These are phyloP conservation scores for Endocladia muricata DNA, from an alignment of 31 red algal genomes.

Conservation along the genomic window DNA sequence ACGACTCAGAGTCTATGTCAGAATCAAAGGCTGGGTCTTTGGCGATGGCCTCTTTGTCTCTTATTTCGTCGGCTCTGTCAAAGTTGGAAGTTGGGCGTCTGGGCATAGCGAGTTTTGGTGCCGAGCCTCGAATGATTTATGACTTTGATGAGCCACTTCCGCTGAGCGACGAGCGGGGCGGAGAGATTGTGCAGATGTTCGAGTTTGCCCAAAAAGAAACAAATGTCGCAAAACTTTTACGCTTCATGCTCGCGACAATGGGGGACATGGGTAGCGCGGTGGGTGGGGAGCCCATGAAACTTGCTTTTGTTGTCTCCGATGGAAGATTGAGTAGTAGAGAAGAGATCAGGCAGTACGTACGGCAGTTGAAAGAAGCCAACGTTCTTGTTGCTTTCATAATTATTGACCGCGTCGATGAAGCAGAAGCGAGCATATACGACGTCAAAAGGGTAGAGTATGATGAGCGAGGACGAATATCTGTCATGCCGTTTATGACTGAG, in stretches of 20 bases:
- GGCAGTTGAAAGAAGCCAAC: constrained; percentile 61
- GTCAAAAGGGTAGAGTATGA: constrained; percentile 79
- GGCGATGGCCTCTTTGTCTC: constrained; percentile 81
- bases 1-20: constrained; percentile 95
- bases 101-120: constrained; percentile 86
- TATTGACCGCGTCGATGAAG: constrained; percentile 37
- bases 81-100: constrained; percentile 88
- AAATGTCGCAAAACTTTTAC: constrained; percentile 65
- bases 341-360: constrained; percentile 66
- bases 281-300: constrained; percentile 54
- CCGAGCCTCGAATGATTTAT: constrained; percentile 54
- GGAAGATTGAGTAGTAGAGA: constrained; percentile 84
- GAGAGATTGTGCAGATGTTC: constrained; percentile 59
- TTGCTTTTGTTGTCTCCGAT: constrained; percentile 94
- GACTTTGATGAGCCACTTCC: constrained; percentile 73
- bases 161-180: constrained; percentile 50
- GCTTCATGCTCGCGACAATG: constrained; percentile 48
- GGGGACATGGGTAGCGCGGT: constrained; percentile 4
- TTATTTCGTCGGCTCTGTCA: constrained; percentile 73
- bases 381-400: constrained; percentile 90
- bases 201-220: constrained; percentile 83
- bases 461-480: constrained; percentile 44
- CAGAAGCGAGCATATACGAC: constrained; percentile 64
- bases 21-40: constrained; percentile 79
- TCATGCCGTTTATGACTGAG: constrained; percentile 90